Conservation (phyloP, 352 stramenopile species). For the Phytophthora pisi region DNA sequence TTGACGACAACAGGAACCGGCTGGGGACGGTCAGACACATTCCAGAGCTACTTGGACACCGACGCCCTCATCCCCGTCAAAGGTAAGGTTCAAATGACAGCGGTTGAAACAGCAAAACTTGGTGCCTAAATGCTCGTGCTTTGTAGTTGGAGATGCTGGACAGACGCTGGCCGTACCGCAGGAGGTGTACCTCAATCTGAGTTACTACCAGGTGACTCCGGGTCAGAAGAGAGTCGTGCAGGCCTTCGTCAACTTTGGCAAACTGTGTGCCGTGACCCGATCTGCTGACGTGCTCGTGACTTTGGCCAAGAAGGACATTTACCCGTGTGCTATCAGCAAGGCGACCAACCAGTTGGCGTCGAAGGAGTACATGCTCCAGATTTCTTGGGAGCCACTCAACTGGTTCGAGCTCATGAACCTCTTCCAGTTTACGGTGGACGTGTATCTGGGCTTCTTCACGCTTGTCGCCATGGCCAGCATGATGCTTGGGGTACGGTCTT, state of each 20-base stretch:
- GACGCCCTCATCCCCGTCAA: constrained; percentile 80
- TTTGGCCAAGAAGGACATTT: constrained; percentile 76
- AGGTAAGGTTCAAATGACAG: constrained; percentile 36
- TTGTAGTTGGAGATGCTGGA: constrained; percentile 46
- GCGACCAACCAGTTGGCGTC: constrained; percentile 69
- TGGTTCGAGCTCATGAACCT: constrained; percentile 96
- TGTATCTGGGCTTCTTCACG: constrained; percentile 96
- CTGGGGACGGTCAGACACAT: constrained; percentile 67
- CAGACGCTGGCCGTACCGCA: constrained; percentile 60
- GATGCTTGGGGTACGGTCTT: constrained; percentile 78
- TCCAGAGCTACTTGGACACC: constrained; percentile 59
- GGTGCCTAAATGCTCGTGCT: constrained; percentile 13
- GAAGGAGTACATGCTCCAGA: constrained; percentile 83
- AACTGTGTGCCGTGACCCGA: constrained; percentile 73
- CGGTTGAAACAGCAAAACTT: background rate
- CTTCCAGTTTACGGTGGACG: constrained; percentile 94
- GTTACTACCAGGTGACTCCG: constrained; percentile 77
- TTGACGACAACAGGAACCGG: constrained; percentile 24
- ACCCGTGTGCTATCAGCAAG: constrained; percentile 64
- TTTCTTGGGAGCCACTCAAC: constrained; percentile 89
- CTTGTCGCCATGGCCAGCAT: constrained; percentile 90
- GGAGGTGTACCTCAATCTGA: constrained; percentile 78
- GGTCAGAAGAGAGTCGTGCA: constrained; percentile 70
- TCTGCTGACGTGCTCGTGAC: constrained; percentile 64
- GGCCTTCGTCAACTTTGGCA: constrained; percentile 72